Evolutionary conservation across 805 yeast genomes (phyloP), one percentile per base, ranked within the genome.

Genomic region (Metschnikowia chrysomelidarum): DNA sequence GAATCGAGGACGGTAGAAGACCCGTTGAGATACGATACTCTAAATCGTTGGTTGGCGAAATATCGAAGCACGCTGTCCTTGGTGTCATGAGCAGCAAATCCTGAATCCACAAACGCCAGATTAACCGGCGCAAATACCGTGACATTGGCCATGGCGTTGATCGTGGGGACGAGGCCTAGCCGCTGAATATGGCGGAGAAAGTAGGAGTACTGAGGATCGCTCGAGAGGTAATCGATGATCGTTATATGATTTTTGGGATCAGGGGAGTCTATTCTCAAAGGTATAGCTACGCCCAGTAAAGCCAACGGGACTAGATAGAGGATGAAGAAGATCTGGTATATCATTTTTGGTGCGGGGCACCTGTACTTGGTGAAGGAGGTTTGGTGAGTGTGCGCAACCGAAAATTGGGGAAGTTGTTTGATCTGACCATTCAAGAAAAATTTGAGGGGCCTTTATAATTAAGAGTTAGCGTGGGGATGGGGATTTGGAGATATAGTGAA

Each of bases 91-190:
- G 62, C 53, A 4, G 52, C 47, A 15, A 47, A 44, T 17, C 44
- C 34, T 6, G 24, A 25, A 13, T 53, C 51, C 4, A 63, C 66
- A 56, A 83, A 85, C 1, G 95, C 95, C 46, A 81, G 78, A 53
- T 87, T 87, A 9, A 82, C 71, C 0, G 95, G 95, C 1, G 94
- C 95, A 25, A 83, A 54, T n/a, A 87, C 58, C 0, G 95, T 85
- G 38, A 81, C 75, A 53, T 84, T 81, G 16, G 63, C 60, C 41
- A 82, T 54, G 14, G 60, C 60, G 51, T 84, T 86, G 20, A 87
- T 54, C 25, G 60, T 56, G 2, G 87, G 87, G 1, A 87, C 65
- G 32, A 80, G 57, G 10, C 80, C 88, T 33, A 69, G 67, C 34
- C 72, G 58, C 52, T 86, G 95, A 2, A 87, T 43, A 14, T 74